Conservation (phyloP, 306 rosid species). For the Malus fusca region DNA sequence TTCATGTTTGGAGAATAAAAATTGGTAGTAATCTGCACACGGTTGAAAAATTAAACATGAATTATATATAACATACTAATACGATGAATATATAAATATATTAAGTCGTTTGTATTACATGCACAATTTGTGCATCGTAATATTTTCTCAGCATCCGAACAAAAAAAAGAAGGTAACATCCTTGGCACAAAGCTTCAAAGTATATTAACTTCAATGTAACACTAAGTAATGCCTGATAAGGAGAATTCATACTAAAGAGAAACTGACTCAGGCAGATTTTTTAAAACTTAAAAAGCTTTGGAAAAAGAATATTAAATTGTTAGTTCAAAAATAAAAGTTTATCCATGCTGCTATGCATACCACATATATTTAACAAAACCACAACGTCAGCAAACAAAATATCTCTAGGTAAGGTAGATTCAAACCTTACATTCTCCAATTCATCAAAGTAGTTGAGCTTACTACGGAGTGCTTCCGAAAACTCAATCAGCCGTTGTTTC, state of each 20-base stretch:
- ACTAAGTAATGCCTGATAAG: neutral
- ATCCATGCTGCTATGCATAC: neutral
- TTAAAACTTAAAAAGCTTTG: neutral
- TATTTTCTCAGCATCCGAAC: neutral
- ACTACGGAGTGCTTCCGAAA: constrained; percentile 89
- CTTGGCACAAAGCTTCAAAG: neutral
- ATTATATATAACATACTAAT: neutral
- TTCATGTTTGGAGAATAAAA: constrained; percentile 92
- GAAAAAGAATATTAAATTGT: neutral
- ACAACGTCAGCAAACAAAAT: constrained; percentile 6
- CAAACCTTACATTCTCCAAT: constrained; percentile 99
- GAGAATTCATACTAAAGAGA: neutral
- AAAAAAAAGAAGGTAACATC: neutral
- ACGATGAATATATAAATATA: neutral
- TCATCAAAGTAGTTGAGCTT: constrained; percentile 95
- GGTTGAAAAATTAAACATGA: constrained; percentile 16
- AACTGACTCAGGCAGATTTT: neutral
- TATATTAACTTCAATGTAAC: neutral
- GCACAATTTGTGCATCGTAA: neutral
- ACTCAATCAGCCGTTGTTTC: constrained; percentile 85
- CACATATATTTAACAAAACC: neutral
- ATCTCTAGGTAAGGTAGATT: constrained; percentile 63
- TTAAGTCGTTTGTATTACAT: neutral
- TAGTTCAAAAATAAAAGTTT: neutral
- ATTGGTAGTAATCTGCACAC: constrained; percentile 71